Evolutionary conservation across 495 filamentous ascomycete genomes (phyloP).

Genomic region (Lepidopterella palustris): DNA sequence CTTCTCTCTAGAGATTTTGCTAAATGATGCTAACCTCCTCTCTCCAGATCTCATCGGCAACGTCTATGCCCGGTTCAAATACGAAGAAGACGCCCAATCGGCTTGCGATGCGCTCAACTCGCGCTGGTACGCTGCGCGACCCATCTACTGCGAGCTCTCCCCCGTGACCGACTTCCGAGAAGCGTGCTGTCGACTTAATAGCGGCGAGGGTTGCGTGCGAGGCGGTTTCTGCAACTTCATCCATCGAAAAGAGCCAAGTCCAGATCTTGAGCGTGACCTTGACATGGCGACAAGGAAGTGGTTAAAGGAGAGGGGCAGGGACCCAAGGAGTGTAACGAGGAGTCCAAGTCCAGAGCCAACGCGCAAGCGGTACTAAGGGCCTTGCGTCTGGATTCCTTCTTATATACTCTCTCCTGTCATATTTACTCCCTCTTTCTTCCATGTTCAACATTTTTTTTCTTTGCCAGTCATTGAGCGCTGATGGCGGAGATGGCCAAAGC

Average conservation of each 20-base stretch:
- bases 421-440: neutral
- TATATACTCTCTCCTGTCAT: neutral
- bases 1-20: constrained; percentile 11
- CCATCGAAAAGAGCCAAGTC: constrained; percentile 85
- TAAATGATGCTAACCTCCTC: constrained; percentile 5
- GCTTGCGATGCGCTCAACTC: constrained; percentile 92
- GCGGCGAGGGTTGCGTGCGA: constrained; percentile 88
- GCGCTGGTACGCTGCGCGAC: constrained; percentile 94
- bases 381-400: neutral
- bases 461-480: too few species aligned
- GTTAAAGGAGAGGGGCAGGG: constrained; percentile 77
- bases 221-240: constrained; percentile 99
- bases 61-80: constrained; percentile 99
- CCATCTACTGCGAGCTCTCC: constrained; percentile 94
- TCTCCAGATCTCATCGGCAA: constrained; percentile 85
- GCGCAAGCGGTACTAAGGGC: constrained; percentile 31
- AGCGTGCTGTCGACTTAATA: constrained; percentile 92
- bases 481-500: too few species aligned
- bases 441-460: neutral
- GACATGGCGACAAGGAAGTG: constrained; percentile 91
- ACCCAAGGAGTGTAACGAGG: constrained; percentile 65
- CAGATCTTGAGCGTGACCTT: constrained; percentile 83
- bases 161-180: constrained; percentile 98
- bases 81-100: constrained; percentile 90
- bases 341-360: constrained; percentile 44